phyloP scores from a whole-genome alignment of 495 filamentous ascomycete genomes.

The Aspergillus ellipticus region DNA sequence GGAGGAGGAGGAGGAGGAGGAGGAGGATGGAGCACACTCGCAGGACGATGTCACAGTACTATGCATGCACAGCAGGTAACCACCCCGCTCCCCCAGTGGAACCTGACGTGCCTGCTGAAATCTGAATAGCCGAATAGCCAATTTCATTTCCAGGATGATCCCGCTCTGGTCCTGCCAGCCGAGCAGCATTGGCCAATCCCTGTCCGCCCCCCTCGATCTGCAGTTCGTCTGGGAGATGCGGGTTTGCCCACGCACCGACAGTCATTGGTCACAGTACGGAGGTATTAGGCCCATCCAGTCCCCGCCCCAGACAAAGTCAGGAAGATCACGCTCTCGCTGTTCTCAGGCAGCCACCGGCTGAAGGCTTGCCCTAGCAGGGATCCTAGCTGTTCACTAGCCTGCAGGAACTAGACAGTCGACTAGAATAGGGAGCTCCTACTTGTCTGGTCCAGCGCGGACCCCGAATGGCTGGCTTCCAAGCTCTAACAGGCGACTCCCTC shows the following conservation, averaged over 20 bases:
- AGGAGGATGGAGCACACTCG: no score
- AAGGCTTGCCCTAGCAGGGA: background rate
- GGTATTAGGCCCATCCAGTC: background rate
- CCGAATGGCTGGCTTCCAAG: background rate
- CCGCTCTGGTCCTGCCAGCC: background rate
- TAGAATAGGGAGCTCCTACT: background rate
- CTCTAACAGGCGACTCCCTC: background rate
- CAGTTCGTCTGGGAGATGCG: slow-evolving; percentile 2
- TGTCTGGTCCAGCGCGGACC: background rate
- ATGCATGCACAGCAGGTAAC: no score
- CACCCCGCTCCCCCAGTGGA: no score
- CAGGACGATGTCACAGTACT: no score
- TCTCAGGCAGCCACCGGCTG: slow-evolving; percentile 3
- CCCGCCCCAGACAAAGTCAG: background rate
- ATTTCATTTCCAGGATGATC: background rate
- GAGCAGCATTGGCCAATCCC: background rate
- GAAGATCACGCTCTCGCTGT: background rate
- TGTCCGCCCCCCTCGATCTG: background rate
- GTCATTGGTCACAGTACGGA: background rate
- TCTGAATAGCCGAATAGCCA: background rate
- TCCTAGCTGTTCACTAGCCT: background rate
- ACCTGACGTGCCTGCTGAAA: background rate
- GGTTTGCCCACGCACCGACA: background rate
- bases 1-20: no score
- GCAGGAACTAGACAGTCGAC: background rate